These are phyloP conservation scores for Phycomyces blakesleeanus DNA, from an alignment of 192 early-diverging fungal species.

Conservation along the genomic window DNA sequence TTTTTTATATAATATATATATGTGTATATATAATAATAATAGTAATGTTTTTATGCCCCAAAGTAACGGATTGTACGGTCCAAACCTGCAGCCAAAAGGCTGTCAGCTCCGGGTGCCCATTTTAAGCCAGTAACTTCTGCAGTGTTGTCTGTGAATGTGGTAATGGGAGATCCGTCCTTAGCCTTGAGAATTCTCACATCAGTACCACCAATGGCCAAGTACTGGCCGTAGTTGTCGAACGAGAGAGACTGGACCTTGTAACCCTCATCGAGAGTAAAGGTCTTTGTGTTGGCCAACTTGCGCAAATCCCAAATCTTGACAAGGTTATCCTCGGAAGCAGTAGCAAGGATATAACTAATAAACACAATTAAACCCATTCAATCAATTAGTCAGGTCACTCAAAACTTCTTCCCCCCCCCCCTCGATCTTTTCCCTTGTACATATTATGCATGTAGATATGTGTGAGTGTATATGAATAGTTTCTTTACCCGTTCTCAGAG, in stretches of 20 bases:
- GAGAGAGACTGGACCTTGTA: constrained; percentile 55
- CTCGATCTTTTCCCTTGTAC: no score
- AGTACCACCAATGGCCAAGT: constrained; percentile 68
- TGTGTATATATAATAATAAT: no score
- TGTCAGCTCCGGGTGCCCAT: constrained; percentile 56
- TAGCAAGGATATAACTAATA: constrained; percentile 76
- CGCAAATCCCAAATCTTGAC: constrained; percentile 94
- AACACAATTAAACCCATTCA: not conserved
- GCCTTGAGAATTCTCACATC: constrained; percentile 61
- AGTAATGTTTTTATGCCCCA: constrained; percentile 9
- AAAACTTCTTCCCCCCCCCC: not conserved
- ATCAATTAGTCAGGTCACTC: not conserved
- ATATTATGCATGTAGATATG: no score
- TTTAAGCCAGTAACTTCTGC: constrained; percentile 53
- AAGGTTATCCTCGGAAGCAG: constrained; percentile 61
- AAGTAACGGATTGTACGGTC: constrained; percentile 59
- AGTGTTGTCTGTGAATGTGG: constrained; percentile 45
- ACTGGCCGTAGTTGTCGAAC: constrained; percentile 86
- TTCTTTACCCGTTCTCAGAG: constrained; percentile 76
- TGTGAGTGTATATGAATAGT: no score
- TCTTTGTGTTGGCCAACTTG: constrained; percentile 71
- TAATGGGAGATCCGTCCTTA: constrained; percentile 61
- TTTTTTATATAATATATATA: no score
- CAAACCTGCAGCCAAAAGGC: constrained; percentile 45
- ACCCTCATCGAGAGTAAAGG: constrained; percentile 54